Evolutionary conservation across 257 asterid species (phyloP).

Genomic region (Gentiana macrophylla): DNA sequence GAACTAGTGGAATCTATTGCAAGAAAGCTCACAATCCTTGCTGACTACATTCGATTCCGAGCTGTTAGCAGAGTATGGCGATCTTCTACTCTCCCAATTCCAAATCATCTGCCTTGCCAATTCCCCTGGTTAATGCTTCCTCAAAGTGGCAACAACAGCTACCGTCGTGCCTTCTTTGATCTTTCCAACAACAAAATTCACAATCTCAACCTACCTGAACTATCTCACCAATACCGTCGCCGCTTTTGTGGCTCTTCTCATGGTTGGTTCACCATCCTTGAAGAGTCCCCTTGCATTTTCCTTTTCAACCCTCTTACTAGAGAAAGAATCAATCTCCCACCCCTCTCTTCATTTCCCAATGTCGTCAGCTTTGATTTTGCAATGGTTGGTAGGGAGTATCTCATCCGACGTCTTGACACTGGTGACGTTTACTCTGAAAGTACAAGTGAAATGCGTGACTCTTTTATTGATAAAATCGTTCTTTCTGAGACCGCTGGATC

Average conservation of each 20-base stretch:
- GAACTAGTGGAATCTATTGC: slow-evolving; percentile 48
- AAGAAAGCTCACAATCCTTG: slow-evolving; percentile 23
- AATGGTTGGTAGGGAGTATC: slow-evolving; percentile 53
- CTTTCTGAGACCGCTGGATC: slow-evolving; percentile 47
- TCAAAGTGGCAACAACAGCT: slow-evolving; percentile 15
- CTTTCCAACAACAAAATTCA: slow-evolving; percentile 27
- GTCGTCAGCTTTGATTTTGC: slow-evolving; percentile 42
- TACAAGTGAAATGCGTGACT: slow-evolving; percentile 62
- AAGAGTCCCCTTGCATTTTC: slow-evolving; percentile 57
- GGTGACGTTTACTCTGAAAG: slow-evolving; percentile 5
- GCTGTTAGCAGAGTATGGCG: slow-evolving; percentile 53
- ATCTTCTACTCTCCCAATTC: slow-evolving; percentile 33
- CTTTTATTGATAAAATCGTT: slow-evolving; percentile 47
- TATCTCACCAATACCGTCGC: slow-evolving; percentile 48
- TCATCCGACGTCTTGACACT: slow-evolving; percentile 28
- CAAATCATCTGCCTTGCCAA: slow-evolving; percentile 52
- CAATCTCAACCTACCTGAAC: slow-evolving; percentile 52
- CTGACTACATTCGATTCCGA: slow-evolving; percentile 65
- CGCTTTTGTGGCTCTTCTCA: slow-evolving; percentile 75
- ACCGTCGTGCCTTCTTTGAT: slow-evolving; percentile 43
- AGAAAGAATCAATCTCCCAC: slow-evolving; percentile 45
- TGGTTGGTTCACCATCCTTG: slow-evolving; percentile 62
- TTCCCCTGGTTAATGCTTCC: slow-evolving; percentile 94
- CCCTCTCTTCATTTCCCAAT: slow-evolving; percentile 45
- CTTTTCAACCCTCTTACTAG: slow-evolving; percentile 69